Conservation (phyloP, 352 stramenopile genomes). For the Phytophthora sojae region DNA sequence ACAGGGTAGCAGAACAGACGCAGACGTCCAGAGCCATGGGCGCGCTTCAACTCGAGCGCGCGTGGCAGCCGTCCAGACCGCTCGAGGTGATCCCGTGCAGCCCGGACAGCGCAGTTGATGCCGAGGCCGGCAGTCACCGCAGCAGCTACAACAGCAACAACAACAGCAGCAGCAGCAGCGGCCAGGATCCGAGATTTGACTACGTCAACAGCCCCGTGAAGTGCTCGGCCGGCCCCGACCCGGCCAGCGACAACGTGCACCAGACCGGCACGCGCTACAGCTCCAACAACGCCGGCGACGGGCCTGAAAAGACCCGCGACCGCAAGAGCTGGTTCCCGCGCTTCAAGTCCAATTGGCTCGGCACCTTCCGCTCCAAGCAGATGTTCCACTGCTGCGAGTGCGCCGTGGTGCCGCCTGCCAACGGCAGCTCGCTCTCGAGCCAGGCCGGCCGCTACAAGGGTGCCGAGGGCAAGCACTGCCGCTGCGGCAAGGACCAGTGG, state of each 20-base stretch:
- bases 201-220: not conserved
- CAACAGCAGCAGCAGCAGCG: not conserved
- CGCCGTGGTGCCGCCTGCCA: conserved; percentile 53
- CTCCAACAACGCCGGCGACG: conserved; percentile 79
- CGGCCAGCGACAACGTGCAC: conserved; percentile 49
- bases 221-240: not conserved
- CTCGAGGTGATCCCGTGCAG: not conserved
- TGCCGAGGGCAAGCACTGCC: conserved; percentile 83
- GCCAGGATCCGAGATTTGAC: not conserved
- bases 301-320: conserved; percentile 88
- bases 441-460: conserved; percentile 73
- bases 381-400: conserved; percentile 90
- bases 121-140: not conserved
- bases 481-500: conserved; percentile 85
- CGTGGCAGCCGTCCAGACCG: not conserved
- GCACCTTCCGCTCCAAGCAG: conserved; percentile 87
- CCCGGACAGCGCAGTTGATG: not conserved
- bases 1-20: conserved; percentile 26
- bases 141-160: not conserved
- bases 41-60: conserved; percentile 32
- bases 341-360: conserved; percentile 91
- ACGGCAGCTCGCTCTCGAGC: conserved; percentile 26
- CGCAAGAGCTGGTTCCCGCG: conserved; percentile 89
- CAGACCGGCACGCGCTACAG: conserved; percentile 71
- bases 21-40: conserved; percentile 30